Conservation (phyloP, 2,329 filamentous ascomycete genomes). For the Coniochaeta sp. region DNA sequence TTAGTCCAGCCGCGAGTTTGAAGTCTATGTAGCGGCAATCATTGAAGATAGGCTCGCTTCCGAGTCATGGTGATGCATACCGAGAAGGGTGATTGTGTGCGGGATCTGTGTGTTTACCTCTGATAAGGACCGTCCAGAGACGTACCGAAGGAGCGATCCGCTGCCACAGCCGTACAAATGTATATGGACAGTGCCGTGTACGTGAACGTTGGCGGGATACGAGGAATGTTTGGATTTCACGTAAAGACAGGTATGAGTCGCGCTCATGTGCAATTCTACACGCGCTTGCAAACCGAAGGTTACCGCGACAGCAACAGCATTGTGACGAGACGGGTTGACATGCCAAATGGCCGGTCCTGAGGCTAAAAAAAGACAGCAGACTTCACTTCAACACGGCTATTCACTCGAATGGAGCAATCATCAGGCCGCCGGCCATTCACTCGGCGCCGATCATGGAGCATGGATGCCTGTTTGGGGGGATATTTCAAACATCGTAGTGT, state of each 20-base stretch:
- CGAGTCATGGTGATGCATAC: not conserved
- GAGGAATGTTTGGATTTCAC: not conserved
- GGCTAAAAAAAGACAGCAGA: not conserved
- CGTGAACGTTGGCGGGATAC: not conserved
- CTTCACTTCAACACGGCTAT: not conserved
- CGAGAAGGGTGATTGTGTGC: not conserved
- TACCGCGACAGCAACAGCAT: not conserved
- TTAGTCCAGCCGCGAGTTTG: not conserved
- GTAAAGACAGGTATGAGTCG: not conserved
- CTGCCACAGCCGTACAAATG: not conserved
- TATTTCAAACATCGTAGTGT: not conserved
- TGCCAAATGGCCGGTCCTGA: not conserved
- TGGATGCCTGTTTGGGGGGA: not conserved
- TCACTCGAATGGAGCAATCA: not conserved
- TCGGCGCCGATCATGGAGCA: not conserved
- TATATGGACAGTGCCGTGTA: not conserved
- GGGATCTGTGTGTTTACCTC: not conserved
- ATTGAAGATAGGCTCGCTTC: not conserved
- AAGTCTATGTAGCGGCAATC: not conserved
- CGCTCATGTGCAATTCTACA: not conserved
- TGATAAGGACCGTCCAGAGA: not conserved
- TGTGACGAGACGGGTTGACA: not conserved
- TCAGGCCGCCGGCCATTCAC: not conserved
- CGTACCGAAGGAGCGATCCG: not conserved
- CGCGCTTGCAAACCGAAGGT: not conserved